Percentiles rank a stretch among this genome's conserved stretches.
These are phyloP conservation scores for Colletotrichum sp. DNA, from an alignment of 2,329 filamentous ascomycete species.

Conservation along the genomic window DNA sequence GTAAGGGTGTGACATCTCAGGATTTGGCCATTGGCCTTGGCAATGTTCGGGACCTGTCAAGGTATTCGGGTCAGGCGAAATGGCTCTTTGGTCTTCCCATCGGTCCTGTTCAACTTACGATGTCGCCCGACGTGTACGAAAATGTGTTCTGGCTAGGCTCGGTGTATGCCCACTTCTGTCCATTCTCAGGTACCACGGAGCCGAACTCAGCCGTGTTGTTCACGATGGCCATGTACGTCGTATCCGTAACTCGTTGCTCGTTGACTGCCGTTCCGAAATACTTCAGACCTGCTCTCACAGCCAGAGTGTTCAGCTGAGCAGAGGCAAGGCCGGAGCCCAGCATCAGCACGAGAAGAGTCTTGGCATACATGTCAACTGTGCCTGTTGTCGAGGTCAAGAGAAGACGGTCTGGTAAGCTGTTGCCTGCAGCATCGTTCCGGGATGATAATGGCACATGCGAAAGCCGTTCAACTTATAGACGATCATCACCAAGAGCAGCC, in stretches of 20 bases:
- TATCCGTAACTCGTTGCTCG: constrained; percentile 38
- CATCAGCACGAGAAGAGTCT: constrained; percentile 8
- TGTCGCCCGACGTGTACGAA: constrained; percentile 12
- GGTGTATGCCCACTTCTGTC: constrained; percentile 55
- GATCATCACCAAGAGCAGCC: not conserved
- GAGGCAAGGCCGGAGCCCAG: constrained; percentile 20
- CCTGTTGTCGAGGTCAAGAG: not conserved
- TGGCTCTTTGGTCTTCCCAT: not conserved
- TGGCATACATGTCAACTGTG: constrained; percentile 16
- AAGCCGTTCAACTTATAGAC: not conserved
- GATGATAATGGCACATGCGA: not conserved
- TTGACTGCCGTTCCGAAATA: constrained; percentile 71
- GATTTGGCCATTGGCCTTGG: constrained; percentile 51
- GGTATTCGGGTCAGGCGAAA: not conserved
- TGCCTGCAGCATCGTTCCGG: not conserved
- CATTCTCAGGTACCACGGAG: constrained; percentile 65
- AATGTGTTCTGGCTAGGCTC: constrained; percentile 1
- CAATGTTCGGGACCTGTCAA: constrained; percentile 45
- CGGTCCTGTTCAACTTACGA: not conserved
- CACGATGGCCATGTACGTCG: constrained; percentile 58
- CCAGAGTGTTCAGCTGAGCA: constrained; percentile 50
- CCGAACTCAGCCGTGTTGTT: constrained; percentile 62
- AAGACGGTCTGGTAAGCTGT: not conserved
- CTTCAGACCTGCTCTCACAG: constrained; percentile 54
- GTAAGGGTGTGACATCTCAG: constrained; percentile 68